These are phyloP conservation scores for Alternaria metachromatica DNA, from an alignment of 2,329 filamentous ascomycete species.

Conservation along the genomic window DNA sequence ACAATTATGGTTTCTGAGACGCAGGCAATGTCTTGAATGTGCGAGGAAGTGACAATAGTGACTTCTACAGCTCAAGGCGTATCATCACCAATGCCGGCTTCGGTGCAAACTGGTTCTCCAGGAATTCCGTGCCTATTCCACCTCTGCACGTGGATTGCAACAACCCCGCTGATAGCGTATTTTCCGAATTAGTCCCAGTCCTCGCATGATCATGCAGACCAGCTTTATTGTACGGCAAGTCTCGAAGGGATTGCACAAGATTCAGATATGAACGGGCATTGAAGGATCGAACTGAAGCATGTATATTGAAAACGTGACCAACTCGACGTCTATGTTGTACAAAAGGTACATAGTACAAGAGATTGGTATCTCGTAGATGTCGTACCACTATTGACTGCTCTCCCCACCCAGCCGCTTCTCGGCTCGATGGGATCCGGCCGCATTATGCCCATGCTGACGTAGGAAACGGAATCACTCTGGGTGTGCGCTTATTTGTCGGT, in stretches of 20 bases:
- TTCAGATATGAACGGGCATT: neutral
- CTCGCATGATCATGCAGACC: accelerated
- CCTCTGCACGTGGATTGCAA: neutral
- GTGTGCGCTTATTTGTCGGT: constrained; percentile 41
- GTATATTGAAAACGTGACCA: constrained; percentile 46
- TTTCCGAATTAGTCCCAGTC: neutral
- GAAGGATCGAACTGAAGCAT: constrained; percentile 27
- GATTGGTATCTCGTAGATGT: constrained; percentile 30
- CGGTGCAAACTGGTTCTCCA: neutral
- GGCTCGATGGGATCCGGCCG: constrained; percentile 14
- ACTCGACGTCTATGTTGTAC: constrained; percentile 50
- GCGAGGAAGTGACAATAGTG: neutral
- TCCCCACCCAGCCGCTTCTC: constrained; percentile 19
- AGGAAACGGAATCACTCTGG: constrained; percentile 13
- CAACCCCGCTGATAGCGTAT: neutral
- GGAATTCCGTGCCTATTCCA: neutral
- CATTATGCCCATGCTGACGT: constrained; percentile 35
- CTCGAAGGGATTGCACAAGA: neutral
- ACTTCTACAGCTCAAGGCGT: neutral
- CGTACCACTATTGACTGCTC: constrained; percentile 27
- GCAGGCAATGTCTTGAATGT: neutral
- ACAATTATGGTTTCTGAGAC: constrained; percentile 1
- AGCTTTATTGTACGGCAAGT: accelerated
- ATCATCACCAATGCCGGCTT: too few relatives aligned
- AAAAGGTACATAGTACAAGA: constrained; percentile 51